Percentiles rank a stretch among this genome's conserved stretches.
Conservation (phyloP, 2,329 filamentous ascomycete species). For the Colletotrichum tabaci region DNA sequence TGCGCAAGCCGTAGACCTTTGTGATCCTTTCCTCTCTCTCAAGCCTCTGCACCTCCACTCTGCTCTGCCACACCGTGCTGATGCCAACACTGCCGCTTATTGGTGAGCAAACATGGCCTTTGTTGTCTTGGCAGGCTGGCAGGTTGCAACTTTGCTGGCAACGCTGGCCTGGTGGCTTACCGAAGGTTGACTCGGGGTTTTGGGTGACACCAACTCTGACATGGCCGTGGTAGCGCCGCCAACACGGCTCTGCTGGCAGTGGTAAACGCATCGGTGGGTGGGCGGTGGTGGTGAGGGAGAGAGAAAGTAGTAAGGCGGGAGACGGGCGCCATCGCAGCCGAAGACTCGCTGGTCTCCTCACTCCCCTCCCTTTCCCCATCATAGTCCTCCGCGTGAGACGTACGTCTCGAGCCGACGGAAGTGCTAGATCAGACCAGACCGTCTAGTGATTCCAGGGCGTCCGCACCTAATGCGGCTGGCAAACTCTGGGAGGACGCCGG, state of each 20-base stretch:
- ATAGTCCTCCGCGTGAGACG: constrained; percentile 28
- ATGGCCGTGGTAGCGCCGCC: constrained; percentile 5
- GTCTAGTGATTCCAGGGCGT: constrained; percentile 14
- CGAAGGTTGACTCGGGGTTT: not conserved
- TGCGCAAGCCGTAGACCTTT: constrained; percentile 2
- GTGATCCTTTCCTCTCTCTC: constrained; percentile 1
- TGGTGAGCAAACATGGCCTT: too few species aligned
- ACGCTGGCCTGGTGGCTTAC: not conserved
- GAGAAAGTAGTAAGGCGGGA: not conserved
- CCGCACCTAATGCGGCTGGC: constrained; percentile 16
- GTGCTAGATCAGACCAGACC: constrained; percentile 34
- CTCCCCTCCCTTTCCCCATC: constrained; percentile 1
- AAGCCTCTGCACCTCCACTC: not conserved
- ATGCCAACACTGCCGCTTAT: not conserved
- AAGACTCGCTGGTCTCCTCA: not conserved
- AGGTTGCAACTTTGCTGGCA: not conserved
- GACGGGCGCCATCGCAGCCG: constrained; percentile 10
- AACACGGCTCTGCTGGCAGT: constrained; percentile 2
- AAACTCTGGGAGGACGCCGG: not conserved
- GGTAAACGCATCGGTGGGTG: not conserved
- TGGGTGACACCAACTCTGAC: constrained; percentile 7
- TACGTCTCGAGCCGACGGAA: constrained; percentile 33
- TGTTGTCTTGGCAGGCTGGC: not conserved
- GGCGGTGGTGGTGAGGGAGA: too few species aligned
- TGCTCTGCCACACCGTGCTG: not conserved